Evolutionary conservation across 208 protist genomes (phyloP).

Genomic region (Angomonas deanei): DNA sequence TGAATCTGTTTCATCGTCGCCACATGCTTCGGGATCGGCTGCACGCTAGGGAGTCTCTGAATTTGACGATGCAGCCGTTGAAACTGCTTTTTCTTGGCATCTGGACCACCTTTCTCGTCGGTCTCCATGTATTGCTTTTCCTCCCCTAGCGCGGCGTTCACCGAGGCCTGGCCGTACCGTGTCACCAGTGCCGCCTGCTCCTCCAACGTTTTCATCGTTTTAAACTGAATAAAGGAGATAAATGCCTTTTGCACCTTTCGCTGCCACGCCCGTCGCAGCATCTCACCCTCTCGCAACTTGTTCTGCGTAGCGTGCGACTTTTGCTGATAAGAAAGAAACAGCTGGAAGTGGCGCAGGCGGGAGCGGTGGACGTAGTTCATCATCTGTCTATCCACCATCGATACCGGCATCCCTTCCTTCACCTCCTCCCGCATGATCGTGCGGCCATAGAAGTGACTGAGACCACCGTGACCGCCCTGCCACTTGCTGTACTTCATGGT

Average conservation of each 20-base stretch:
- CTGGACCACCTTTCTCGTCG: not conserved
- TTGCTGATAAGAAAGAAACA: constrained; percentile 87
- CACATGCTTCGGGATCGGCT: constrained; percentile 81
- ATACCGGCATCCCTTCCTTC: constrained; percentile 56
- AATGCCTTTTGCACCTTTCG: constrained; percentile 82
- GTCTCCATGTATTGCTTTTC: constrained; percentile 17
- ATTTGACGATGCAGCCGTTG: constrained; percentile 52
- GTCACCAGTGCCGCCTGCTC: constrained; percentile 82
- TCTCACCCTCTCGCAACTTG: constrained; percentile 80
- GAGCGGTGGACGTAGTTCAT: constrained; percentile 88
- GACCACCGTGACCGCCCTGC: constrained; percentile 63
- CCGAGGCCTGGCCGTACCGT: constrained; percentile 80
- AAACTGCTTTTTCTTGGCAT: constrained; percentile 6
- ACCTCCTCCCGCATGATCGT: constrained; percentile 82
- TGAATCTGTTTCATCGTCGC: constrained; percentile 91
- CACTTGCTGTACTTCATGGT: constrained; percentile 85
- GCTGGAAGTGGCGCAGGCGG: constrained; percentile 76
- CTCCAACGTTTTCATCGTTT: constrained; percentile 89
- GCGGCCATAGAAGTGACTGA: constrained; percentile 84
- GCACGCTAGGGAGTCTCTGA: constrained; percentile 52
- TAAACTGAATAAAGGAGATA: constrained; percentile 88
- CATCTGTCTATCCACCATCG: constrained; percentile 75
- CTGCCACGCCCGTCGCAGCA: constrained; percentile 81
- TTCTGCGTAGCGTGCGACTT: constrained; percentile 83
- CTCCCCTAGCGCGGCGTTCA: constrained; percentile 81